Percentiles rank a stretch among this genome's conserved stretches.
These are phyloP conservation scores for Hypoxylon sp. DNA, from an alignment of 2,329 filamentous ascomycete species.

Conservation along the genomic window DNA sequence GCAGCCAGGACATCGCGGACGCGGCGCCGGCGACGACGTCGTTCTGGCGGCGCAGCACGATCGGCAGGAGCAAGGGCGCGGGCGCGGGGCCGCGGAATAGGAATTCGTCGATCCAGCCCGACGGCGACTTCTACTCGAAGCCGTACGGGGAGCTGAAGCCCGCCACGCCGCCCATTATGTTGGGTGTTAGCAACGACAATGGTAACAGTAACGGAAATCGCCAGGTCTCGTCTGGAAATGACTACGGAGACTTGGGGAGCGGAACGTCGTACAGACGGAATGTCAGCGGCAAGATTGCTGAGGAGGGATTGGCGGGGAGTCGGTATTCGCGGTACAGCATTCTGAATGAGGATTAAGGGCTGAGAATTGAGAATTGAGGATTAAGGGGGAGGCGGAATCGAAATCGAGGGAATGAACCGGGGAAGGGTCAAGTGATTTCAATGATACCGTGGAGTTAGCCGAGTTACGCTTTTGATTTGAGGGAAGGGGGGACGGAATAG, in stretches of 20 bases:
- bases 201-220: constrained; percentile 49
- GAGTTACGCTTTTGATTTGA: constrained; percentile 16
- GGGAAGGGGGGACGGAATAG: background rate
- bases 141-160: constrained; percentile 72
- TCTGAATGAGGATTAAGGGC: constrained; percentile 42
- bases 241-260: constrained; percentile 62
- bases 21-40: constrained; percentile 48
- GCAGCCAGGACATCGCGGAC: constrained; percentile 64
- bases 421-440: constrained; percentile 19
- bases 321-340: constrained; percentile 51
- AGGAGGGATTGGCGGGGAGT: constrained; percentile 72
- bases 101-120: constrained; percentile 66
- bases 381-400: background rate
- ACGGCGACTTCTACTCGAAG: constrained; percentile 67
- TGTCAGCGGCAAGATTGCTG: constrained; percentile 80
- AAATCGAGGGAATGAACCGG: background rate
- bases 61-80: constrained; percentile 7
- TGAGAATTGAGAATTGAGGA: background rate
- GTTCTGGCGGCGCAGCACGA: constrained; percentile 41
- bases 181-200: constrained; percentile 56
- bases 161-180: constrained; percentile 68
- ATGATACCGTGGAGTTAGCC: constrained; percentile 24
- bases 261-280: constrained; percentile 62
- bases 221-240: constrained; percentile 73
- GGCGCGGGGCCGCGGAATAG: constrained; percentile 42